These are phyloP conservation scores for Penicillium sp. DNA, from an alignment of 2,329 filamentous ascomycete genomes.

Conservation along the genomic window DNA sequence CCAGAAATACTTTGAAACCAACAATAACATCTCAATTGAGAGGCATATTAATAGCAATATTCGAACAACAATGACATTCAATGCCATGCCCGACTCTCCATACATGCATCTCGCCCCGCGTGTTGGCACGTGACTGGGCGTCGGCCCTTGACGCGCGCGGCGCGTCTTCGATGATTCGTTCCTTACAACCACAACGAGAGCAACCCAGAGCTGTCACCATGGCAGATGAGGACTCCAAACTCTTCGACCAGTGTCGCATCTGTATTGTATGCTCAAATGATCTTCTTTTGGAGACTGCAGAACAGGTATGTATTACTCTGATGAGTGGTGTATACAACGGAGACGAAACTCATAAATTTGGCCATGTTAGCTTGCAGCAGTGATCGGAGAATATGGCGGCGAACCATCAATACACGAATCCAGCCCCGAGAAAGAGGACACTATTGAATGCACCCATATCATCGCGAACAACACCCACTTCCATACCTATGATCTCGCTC, in stretches of 20 bases:
- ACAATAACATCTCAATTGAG: background rate
- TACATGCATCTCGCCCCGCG: slow-evolving; percentile 8
- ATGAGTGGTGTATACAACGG: slow-evolving; percentile 2
- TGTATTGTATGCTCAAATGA: slow-evolving; percentile 53
- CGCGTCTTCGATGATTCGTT: slow-evolving; percentile 17
- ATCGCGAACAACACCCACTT: slow-evolving; percentile 86
- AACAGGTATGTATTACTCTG: slow-evolving; percentile 44
- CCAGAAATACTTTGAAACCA: background rate
- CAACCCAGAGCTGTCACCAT: slow-evolving; percentile 27
- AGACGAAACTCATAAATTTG: slow-evolving; percentile 10
- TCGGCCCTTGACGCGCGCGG: slow-evolving; percentile 20
- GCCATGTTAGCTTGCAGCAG: slow-evolving; percentile 50
- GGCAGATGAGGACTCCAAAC: slow-evolving; percentile 38
- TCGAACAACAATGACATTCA: background rate
- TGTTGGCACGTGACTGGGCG: slow-evolving; percentile 23
- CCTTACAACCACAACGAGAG: slow-evolving; percentile 10
- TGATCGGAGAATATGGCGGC: slow-evolving; percentile 57
- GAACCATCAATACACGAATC: slow-evolving; percentile 52
- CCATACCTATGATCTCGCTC: slow-evolving; percentile 77
- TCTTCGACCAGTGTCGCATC: slow-evolving; percentile 55
- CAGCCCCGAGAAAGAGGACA: slow-evolving; percentile 43
- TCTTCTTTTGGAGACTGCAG: slow-evolving; percentile 47
- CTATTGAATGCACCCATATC: slow-evolving; percentile 66
- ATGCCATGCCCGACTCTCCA: background rate
- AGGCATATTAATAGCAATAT: background rate